Percentiles rank a stretch among this genome's conserved stretches.
Evolutionary conservation across 176 grass and related monocot species (phyloP).

Genomic region (Aegilops longissima): DNA sequence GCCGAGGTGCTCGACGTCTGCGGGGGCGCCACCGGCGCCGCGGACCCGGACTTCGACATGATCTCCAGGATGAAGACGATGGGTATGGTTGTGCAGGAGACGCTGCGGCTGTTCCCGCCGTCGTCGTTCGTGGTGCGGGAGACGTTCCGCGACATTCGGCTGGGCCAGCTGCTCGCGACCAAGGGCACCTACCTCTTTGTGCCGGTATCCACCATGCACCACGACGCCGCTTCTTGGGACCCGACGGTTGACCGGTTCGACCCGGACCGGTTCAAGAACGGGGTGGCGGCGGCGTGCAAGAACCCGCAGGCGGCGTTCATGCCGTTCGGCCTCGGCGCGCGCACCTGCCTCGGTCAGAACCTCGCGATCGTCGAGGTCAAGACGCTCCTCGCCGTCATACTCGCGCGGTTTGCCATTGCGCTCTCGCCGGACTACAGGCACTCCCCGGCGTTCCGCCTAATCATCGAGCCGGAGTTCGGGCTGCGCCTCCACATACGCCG

Average conservation of each 20-base stretch:
- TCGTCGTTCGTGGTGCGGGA: conserved; percentile 60
- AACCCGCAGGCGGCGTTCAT: conserved; percentile 57
- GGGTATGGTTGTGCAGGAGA: conserved; percentile 66
- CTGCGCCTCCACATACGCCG: conserved; percentile 49
- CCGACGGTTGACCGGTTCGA: conserved; percentile 37
- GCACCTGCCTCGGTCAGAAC: conserved; percentile 60
- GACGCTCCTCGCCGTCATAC: conserved; percentile 45
- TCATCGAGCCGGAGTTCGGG: conserved; percentile 61
- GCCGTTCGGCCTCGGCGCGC: conserved; percentile 61
- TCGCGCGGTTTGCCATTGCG: conserved; percentile 28
- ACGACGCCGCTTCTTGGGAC: conserved; percentile 40
- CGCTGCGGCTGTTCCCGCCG: conserved; percentile 61
- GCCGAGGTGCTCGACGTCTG: conserved; percentile 50
- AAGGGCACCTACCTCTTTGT: conserved; percentile 59
- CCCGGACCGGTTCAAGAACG: conserved; percentile 40
- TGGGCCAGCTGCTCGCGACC: conserved; percentile 39
- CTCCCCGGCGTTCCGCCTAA: conserved; percentile 54
- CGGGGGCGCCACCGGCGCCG: not conserved
- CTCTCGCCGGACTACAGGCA: conserved; percentile 59
- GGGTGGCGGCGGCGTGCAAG: conserved; percentile 44
- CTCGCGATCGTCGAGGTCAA: conserved; percentile 72
- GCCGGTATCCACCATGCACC: conserved; percentile 55
- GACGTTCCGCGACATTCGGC: conserved; percentile 43
- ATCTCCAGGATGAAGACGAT: conserved; percentile 54
- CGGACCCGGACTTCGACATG: conserved; percentile 44